Base-by-base conservation (phyloP, 73 alveolate genomes). In the Paramecium sexaurelia region DNA sequence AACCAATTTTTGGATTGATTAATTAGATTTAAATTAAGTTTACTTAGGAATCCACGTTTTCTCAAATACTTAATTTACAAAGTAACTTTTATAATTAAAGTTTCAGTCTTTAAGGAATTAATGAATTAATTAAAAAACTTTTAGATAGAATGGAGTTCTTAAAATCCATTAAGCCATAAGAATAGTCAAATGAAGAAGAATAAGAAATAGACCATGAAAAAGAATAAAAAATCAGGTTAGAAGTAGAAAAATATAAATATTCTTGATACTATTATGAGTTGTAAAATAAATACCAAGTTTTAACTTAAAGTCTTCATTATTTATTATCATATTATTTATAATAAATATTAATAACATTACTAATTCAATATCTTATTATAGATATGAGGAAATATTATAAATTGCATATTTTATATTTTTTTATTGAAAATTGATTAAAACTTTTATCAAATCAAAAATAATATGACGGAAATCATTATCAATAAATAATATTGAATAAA, bases 1-100 rank as follows among this genome's bases (percentile, higher is more conserved):
- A 43, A 45, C 90, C 7, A 19, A 32, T 19, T 78, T 78, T 41
- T 78, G 90, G 90, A 40, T 78, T 4, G 90, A 78, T 39, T 20
- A 20, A 24, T 24, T 78, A 24, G 40, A 37, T 24, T 15, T 78
- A 3, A 45, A 43, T 33, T 15, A 78, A 45, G 71, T 78, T 3
- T 78, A 78, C 24, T 41, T 78, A 61, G 73, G 90, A 0, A 41
- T 78, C 22, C 47, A 78, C 13, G 24, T 78, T 19, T 78, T 39
- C 17, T 13, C 68, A 7, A 78, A 22, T 6, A 78, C 90, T 7
- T 43, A 6, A 78, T 78, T 41, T 43, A 19, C 43, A 1, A 22
- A 78, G 68, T 78, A 78, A 29, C 15, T 51, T 51, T 3, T 2
- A 6, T 37, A 3, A 0, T 9, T 22, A 78, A 17, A 1, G n/a